Base-by-base conservation (phyloP, 2,329 filamentous ascomycete genomes). In the Paecilomyces fulvus region DNA sequence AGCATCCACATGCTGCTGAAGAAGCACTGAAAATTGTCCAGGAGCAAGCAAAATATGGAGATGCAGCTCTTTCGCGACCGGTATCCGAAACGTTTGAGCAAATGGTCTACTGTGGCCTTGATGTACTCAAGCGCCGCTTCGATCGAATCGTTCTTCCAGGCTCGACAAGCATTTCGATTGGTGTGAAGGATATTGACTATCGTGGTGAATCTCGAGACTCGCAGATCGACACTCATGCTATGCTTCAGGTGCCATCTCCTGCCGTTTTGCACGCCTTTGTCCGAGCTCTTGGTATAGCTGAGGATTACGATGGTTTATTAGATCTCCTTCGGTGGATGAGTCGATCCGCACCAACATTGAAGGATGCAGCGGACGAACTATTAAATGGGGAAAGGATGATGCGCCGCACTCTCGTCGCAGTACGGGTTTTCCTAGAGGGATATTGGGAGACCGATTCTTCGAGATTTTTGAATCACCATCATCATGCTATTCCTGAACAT, bases 241-340 rank as follows among this genome's bases (percentile, higher is more conserved):
- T 73, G 53, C 61, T 73, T 30, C 66, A 70, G 33, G 66, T 71
- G 2, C 75, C 75, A 5, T 62, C 63, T 1, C 73, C 73, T 53
- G 69, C 72, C 33, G 62, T 65, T 11, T 65, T 78, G 11, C 76
- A 78, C 63, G 65, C 65, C 4, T 75, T 75, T 56, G 67, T 76
- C 49, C 67, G 75, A 48, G 70, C 71, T 30, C 64, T 78, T 11
- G 76, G 75, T 10, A 59, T 69, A 3, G 67, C 69, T 5, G 66
- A 67, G 55, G 76, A 78, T 55, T 67, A 70, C 46, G 65, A 73
- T 37, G 70, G 72, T 11, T 56, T 78, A 20, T 54, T 76, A 31
- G 66, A 66, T 51, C 63, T 78, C 21, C 61, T 78, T 48, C 67
- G 65, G 17, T 77, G 75, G 75, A 76, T 78, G 71, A 69, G 65